Percentiles rank a stretch among this genome's conserved stretches.
Evolutionary conservation across 148 eudicot species (phyloP).

Genomic region (Spergularia marina): DNA sequence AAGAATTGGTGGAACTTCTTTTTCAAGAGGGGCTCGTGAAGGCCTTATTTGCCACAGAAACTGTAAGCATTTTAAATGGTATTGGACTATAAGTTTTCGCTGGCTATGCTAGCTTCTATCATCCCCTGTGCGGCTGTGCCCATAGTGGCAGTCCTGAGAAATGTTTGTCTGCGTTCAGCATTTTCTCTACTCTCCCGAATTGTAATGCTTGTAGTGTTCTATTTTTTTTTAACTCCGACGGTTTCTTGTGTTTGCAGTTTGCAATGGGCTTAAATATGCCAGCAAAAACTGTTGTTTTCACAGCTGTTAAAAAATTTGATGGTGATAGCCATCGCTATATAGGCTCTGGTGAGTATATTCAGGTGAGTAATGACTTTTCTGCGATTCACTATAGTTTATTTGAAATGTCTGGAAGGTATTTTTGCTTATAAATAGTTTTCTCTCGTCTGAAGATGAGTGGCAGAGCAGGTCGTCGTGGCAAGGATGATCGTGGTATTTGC

Average conservation of each 20-base stretch:
- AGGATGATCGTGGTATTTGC: slow-evolving; percentile 97
- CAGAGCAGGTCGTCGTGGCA: slow-evolving; percentile 99
- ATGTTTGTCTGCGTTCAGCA: not conserved
- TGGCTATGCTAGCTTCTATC: not conserved
- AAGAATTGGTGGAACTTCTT: slow-evolving; percentile 93
- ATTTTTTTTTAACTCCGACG: not conserved
- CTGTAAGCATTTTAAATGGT: slow-evolving; percentile 44
- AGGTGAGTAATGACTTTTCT: slow-evolving; percentile 59
- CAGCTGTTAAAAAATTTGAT: slow-evolving; percentile 92
- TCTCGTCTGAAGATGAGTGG: slow-evolving; percentile 84
- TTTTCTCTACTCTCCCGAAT: not conserved
- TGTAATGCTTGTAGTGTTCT: not conserved
- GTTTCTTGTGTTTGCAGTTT: slow-evolving; percentile 48
- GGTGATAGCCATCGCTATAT: slow-evolving; percentile 93
- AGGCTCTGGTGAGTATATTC: slow-evolving; percentile 99
- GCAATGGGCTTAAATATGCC: slow-evolving; percentile 99
- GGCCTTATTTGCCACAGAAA: slow-evolving; percentile 98
- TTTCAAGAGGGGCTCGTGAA: slow-evolving; percentile 98
- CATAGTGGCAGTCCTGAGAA: not conserved
- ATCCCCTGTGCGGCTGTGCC: not conserved
- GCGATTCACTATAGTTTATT: not conserved
- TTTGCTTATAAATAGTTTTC: not conserved
- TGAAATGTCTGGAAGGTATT: slow-evolving; percentile 5
- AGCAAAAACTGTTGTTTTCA: slow-evolving; percentile 98
- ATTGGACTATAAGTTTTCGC: not conserved